These are phyloP conservation scores for Monosporascus sp. DNA, from an alignment of 2,329 filamentous ascomycete species.

Conservation along the genomic window DNA sequence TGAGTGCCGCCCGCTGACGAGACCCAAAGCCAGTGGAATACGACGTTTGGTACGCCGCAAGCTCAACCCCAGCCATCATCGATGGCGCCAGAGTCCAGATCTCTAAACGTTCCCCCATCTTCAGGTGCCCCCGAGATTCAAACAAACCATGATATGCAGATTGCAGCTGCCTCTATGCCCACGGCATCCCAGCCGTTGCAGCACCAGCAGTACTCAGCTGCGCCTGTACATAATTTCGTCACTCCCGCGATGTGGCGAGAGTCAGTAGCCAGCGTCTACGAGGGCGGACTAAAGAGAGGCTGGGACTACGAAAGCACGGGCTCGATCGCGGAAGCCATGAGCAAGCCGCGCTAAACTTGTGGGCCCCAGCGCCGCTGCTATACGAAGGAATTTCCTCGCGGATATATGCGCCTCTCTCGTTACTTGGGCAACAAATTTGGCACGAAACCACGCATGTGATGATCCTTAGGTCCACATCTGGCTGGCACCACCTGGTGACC, in stretches of 20 bases:
- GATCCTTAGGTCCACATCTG: background rate
- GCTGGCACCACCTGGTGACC: no score
- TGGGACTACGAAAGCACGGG: slow-evolving; percentile 49
- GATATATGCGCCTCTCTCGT: slow-evolving; percentile 13
- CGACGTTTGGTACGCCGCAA: slow-evolving; percentile 75
- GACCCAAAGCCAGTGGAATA: slow-evolving; percentile 78
- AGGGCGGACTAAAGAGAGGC: slow-evolving; percentile 55
- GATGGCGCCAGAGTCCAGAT: slow-evolving; percentile 39
- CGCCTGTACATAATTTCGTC: slow-evolving; percentile 53
- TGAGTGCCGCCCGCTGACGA: slow-evolving; percentile 8
- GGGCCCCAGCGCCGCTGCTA: background rate
- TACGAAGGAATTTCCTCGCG: slow-evolving; percentile 5
- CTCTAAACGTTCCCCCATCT: slow-evolving; percentile 48
- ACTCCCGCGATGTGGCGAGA: slow-evolving; percentile 71
- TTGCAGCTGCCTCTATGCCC: slow-evolving; percentile 39
- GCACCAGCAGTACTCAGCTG: slow-evolving; percentile 46
- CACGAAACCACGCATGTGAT: slow-evolving; percentile 3
- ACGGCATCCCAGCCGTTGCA: slow-evolving; percentile 40
- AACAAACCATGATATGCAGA: slow-evolving; percentile 47
- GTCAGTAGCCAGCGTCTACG: slow-evolving; percentile 63
- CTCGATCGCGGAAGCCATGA: slow-evolving; percentile 22
- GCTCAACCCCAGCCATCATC: slow-evolving; percentile 37
- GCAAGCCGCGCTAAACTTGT: slow-evolving; percentile 23
- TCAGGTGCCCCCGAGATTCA: slow-evolving; percentile 50
- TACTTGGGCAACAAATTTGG: slow-evolving; percentile 2